Evolutionary conservation across 2,329 filamentous ascomycete species (phyloP), one percentile per base, ranked within the genome.

Genomic region (Pseudomassariella vexata): DNA sequence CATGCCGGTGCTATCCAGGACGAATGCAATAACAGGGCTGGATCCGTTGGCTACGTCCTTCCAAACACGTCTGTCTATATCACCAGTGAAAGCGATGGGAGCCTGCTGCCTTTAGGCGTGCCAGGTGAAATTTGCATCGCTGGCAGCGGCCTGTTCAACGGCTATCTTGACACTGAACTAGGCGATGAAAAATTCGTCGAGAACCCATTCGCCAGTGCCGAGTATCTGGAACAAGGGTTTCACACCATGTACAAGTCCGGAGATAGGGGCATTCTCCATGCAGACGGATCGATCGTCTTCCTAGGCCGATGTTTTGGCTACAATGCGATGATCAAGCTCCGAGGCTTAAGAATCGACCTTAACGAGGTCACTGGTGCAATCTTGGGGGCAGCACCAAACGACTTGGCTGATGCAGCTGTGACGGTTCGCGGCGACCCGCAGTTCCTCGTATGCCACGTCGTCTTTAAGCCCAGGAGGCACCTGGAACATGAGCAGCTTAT

Each of bases 41-140:
- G n/a, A n/a, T n/a, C n/a, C n/a, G n/a, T n/a, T n/a, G n/a, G n/a
- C n/a, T 34, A 24, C 10, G 24, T 38, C 1, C 10, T 42, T 1
- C 37, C 38, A 3, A 42, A 44, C 29, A 40, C 40, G 15, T 6
- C 10, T 2, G 32, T 53, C 14, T 65, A 61, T 36, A 53, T 72
- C 23, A 15, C 70, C 1, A 64, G 68, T 38, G 38, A 53, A 4
- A n/a, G n/a, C n/a, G 20, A 62, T 2, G 40, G 50, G 12, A 32
- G 54, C 9, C 47, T 56, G 0, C 39, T 65, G 3, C 62, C 66
- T 2, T 23, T 52, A 7, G 65, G 65, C 0, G 38, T 62, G 2
- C 43, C 55, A 1, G 68, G 68, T 4, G 64, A 70, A 36, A 50
- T 71, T 5, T 50, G 29, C 18, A 50, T 71, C 19, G 59, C 47